Base-by-base conservation (phyloP, 2,329 filamentous ascomycete genomes). In the Xylariaceae sp. region DNA sequence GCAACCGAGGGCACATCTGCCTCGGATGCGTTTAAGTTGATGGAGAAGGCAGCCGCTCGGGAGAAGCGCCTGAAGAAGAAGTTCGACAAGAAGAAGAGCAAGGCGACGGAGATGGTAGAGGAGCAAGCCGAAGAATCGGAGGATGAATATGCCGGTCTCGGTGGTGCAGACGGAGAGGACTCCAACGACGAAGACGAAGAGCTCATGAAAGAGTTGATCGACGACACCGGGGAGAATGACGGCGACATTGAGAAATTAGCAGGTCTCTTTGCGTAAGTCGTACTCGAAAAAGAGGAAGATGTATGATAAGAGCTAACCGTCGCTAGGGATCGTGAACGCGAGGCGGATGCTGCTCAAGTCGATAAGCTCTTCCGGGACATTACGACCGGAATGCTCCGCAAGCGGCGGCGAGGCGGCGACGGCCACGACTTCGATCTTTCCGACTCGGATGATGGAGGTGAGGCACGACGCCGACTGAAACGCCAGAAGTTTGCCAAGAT, bases 101-200 rank as follows among this genome's bases (percentile, higher is more conserved):
- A 85, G 57, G 90, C 89, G 1, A 88, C 81, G 55, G 81, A 83
- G 16, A 85, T 95, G 74, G 73, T 98, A 26, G 78, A 97, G 50
- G 92, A 96, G 50, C 88, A 94, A 59, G 90, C 92, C 44, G 87
- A 95, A 54, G 92, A 98, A 64, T 98, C 92, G 0, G 94, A 98
- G 59, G 92, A 98, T 59, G 92, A 98, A 62, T 98, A 97, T 60
- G 90, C 89, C 27, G 92, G 92, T 4, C 71, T 98, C 8, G 92
- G 92, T 50, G 92, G 92, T 47, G 83, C 71, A 9, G 90, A 89
- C 61, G 89, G 90, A 44, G 90, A 97, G 50, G 87, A 90, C 48
- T 82, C 80, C 31, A 83, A 76, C 42, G 77, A 86, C 43, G 84
- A 83, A 24, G 79, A 85, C 41, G 81, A 81, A 19, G 76, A 63